A percentile compares a stretch with the other conserved stretches of the same genome.
Evolutionary conservation across 2,329 filamentous ascomycete species (phyloP).

Genomic region (Aspergillus tubingensis): DNA sequence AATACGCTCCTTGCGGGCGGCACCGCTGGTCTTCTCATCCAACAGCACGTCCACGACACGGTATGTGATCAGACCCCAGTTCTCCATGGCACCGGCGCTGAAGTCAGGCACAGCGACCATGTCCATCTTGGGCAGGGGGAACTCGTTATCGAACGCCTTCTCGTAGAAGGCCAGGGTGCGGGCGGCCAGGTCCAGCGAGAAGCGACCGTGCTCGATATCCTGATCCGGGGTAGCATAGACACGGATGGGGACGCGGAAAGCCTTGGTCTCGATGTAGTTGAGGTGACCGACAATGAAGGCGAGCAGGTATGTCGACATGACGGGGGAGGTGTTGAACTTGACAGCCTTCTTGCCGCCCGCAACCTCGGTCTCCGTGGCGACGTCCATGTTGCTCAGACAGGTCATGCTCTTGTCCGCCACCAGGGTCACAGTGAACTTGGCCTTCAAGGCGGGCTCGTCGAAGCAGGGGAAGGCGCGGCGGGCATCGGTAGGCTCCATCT

Average conservation of each 20-base stretch:
- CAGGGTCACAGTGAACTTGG: constrained; percentile 86
- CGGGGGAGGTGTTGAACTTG: constrained; percentile 86
- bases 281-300: constrained; percentile 94
- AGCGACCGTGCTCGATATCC: constrained; percentile 86
- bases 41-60: constrained; percentile 87
- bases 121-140: constrained; percentile 91
- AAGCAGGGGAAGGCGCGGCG: constrained; percentile 93
- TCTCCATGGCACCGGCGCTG: constrained; percentile 95
- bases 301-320: constrained; percentile 94
- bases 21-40: constrained; percentile 88
- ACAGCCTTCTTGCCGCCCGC: constrained; percentile 75
- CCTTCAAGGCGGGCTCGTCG: constrained; percentile 92
- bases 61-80: constrained; percentile 96
- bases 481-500: constrained; percentile 96
- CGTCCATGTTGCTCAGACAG: constrained; percentile 96
- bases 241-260: constrained; percentile 86
- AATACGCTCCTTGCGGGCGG: constrained; percentile 85
- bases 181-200: constrained; percentile 86
- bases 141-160: constrained; percentile 84
- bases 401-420: constrained; percentile 88
- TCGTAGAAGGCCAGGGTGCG: constrained; percentile 93
- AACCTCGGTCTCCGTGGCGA: constrained; percentile 76
- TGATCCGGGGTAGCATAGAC: constrained; percentile 92
- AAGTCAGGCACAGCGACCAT: constrained; percentile 97
- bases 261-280: constrained; percentile 88